phyloP scores from a whole-genome alignment of 345 rosid genomes.

The Boechera retrofracta region DNA sequence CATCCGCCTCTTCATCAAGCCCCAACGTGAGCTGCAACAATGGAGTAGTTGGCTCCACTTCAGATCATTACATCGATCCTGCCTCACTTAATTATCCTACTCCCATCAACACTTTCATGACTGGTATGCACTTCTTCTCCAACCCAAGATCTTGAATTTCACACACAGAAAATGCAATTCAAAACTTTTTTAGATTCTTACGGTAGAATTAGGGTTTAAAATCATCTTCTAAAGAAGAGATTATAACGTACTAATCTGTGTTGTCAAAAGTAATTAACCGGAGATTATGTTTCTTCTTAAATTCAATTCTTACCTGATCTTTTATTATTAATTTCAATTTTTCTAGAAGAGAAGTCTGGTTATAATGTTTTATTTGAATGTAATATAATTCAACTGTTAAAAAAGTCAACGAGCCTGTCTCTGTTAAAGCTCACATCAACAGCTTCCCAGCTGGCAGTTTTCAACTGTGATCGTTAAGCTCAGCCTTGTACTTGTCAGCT shows the following conservation, averaged over 20 bases:
- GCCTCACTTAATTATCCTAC: slow-evolving; percentile 58
- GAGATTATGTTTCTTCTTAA: slow-evolving; percentile 5
- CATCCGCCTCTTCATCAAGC: slow-evolving; percentile 48
- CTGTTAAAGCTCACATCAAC: slow-evolving; percentile 37
- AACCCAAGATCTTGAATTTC: slow-evolving; percentile 66
- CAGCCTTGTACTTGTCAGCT: slow-evolving; percentile 34
- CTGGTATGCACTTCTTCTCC: slow-evolving; percentile 91
- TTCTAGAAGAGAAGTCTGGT: background rate
- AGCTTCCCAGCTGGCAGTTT: slow-evolving; percentile 40
- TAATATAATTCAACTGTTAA: slow-evolving; percentile 7
- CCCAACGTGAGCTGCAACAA: slow-evolving; percentile 42
- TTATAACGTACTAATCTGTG: slow-evolving; percentile 11
- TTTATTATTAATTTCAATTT: background rate
- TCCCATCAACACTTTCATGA: slow-evolving; percentile 71
- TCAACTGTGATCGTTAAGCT: slow-evolving; percentile 33
- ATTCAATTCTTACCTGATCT: slow-evolving; percentile 10
- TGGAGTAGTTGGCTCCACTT: slow-evolving; percentile 44
- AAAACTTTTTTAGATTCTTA: slow-evolving; percentile 26
- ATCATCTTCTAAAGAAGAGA: background rate
- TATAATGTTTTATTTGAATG: background rate
- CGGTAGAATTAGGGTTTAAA: slow-evolving; percentile 24
- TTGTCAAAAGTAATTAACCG: background rate
- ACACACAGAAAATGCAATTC: background rate
- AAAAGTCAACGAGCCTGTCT: slow-evolving; percentile 40
- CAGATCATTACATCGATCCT: slow-evolving; percentile 41